These are phyloP conservation scores for Skeletonema tropicum DNA, from an alignment of 108 stramenopile species.

Conservation along the genomic window DNA sequence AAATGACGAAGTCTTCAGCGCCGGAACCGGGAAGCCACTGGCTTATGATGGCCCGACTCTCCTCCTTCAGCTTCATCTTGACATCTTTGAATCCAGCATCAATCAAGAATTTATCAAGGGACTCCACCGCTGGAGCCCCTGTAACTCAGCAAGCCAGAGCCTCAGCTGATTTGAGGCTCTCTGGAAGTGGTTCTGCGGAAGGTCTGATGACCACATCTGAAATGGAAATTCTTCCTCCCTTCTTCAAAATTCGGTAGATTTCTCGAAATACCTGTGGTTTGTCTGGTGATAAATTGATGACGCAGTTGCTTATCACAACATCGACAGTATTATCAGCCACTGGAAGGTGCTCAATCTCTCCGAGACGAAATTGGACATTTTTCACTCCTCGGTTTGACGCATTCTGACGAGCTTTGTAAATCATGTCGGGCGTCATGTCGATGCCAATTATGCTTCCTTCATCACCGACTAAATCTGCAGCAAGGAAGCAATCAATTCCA, in stretches of 20 bases:
- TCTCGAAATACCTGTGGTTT: slow-evolving; percentile 81
- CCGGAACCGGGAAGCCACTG: slow-evolving; percentile 62
- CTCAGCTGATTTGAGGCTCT: slow-evolving; percentile 48
- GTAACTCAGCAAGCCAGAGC: slow-evolving; percentile 67
- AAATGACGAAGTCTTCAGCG: slow-evolving; percentile 58
- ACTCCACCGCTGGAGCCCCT: slow-evolving; percentile 57
- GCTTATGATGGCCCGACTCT: slow-evolving; percentile 51
- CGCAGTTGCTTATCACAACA: slow-evolving; percentile 89
- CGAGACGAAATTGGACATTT: slow-evolving; percentile 79
- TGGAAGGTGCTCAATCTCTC: slow-evolving; percentile 88
- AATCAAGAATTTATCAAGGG: slow-evolving; percentile 37
- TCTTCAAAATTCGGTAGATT: slow-evolving; percentile 77
- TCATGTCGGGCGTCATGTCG: slow-evolving; percentile 79
- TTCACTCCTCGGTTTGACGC: slow-evolving; percentile 24
- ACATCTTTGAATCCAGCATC: slow-evolving; percentile 56
- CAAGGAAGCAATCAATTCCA: slow-evolving; percentile 67
- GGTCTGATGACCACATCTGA: slow-evolving; percentile 63
- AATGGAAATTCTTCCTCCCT: slow-evolving; percentile 85
- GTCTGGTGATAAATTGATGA: slow-evolving; percentile 88
- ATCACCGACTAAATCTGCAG: slow-evolving; percentile 57
- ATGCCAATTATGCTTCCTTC: slow-evolving; percentile 72
- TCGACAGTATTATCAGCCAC: slow-evolving; percentile 79
- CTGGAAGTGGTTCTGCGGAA: slow-evolving; percentile 26
- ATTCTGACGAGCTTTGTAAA: slow-evolving; percentile 48
- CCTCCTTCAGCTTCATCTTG: slow-evolving; percentile 53